phyloP scores from a whole-genome alignment of 306 rosid species.

The Mucuna pruriens region DNA sequence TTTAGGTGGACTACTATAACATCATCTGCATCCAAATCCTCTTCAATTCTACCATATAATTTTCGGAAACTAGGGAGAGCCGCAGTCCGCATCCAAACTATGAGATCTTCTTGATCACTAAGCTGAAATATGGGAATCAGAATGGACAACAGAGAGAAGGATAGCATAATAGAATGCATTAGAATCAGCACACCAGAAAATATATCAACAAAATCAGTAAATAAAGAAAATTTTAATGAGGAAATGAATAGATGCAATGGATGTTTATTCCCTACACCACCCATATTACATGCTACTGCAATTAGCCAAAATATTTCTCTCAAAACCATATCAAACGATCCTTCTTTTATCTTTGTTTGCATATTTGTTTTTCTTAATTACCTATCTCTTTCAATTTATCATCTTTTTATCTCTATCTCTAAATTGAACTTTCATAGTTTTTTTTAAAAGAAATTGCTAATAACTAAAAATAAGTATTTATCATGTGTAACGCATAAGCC shows the following conservation, averaged over 20 bases:
- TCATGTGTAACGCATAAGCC: too few relatives aligned
- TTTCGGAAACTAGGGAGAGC: conserved; percentile 95
- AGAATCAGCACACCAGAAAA: conserved; percentile 33
- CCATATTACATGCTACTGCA: too few relatives aligned
- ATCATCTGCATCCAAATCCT: conserved; percentile 85
- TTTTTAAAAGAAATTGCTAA: too few relatives aligned
- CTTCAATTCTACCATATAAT: conserved; percentile 91
- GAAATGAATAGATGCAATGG: neutral
- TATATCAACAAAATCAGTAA: conserved; percentile 9
- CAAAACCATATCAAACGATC: too few relatives aligned
- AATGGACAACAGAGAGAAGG: conserved; percentile 36
- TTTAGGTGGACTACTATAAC: conserved; percentile 66
- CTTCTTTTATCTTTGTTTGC: too few relatives aligned
- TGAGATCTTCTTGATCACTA: conserved; percentile 94
- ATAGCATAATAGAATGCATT: conserved; percentile 32
- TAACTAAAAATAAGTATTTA: too few relatives aligned
- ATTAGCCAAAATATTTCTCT: too few relatives aligned
- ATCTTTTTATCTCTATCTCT: too few relatives aligned
- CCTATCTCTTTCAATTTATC: too few relatives aligned
- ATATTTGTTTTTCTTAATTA: too few relatives aligned
- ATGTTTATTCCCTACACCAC: neutral
- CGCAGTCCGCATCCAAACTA: conserved; percentile 99
- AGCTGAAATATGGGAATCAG: conserved; percentile 58
- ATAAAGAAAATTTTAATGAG: neutral
- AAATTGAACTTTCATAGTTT: too few relatives aligned